Evolutionary conservation across 305 asterid species (phyloP).

Genomic region (Plantago coronopus): DNA sequence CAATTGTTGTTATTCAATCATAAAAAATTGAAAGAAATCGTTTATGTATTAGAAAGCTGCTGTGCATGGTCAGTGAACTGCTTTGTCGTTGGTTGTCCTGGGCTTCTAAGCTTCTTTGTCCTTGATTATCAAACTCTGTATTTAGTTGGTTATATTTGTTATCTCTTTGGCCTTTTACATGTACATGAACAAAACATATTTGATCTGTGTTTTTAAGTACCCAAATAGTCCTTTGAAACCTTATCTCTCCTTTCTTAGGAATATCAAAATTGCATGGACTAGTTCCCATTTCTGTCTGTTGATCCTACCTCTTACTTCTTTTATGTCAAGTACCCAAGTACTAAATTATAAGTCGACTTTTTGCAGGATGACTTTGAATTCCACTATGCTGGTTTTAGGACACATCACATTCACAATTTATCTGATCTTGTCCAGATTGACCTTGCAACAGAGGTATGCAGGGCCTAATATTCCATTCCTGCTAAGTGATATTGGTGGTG

Average conservation of each 20-base stretch:
- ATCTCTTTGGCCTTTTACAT: neutral
- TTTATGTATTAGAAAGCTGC: neutral
- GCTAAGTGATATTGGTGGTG: constrained; percentile 5
- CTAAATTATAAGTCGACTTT: constrained; percentile 23
- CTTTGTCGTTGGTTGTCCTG: too few relatives aligned
- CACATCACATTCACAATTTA: constrained; percentile 78
- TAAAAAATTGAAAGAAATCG: neutral
- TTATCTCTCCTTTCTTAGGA: neutral
- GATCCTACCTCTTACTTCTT: constrained; percentile 3
- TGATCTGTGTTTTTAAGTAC: neutral
- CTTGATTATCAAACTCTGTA: neutral
- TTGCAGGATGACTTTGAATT: constrained; percentile 75
- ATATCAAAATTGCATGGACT: constrained; percentile 5
- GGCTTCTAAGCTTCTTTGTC: neutral
- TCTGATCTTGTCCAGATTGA: constrained; percentile 82
- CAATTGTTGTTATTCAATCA: neutral
- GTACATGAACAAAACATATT: neutral
- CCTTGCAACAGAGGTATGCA: constrained; percentile 69
- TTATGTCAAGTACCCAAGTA: neutral
- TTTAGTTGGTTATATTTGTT: neutral
- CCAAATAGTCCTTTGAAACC: neutral
- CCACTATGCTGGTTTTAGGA: constrained; percentile 82
- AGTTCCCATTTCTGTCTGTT: constrained; percentile 16
- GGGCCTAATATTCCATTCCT: constrained; percentile 17
- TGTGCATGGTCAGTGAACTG: too few relatives aligned